Base-by-base conservation (phyloP, 768 basidiomycete genomes). In the Cubamyces lactineus region DNA sequence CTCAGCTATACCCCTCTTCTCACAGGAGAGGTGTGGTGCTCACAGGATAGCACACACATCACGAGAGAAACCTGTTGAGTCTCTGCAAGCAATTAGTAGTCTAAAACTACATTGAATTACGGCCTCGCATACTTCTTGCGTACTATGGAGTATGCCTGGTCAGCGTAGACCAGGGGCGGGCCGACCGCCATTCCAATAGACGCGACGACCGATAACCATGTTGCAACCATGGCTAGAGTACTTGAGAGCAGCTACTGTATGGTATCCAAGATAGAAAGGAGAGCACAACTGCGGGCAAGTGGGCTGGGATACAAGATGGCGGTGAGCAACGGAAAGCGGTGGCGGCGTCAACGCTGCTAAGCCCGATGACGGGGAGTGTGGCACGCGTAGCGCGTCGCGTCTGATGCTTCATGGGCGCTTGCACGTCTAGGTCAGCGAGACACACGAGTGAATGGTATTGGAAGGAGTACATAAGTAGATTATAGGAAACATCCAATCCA, bases 41-140 rank as follows among this genome's bases (percentile, higher is more conserved):
- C 62, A 91, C 86, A 94, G 75, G 61, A 94, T 93, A 8, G 89
- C 92, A 69, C 91, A 93, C 55, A 94, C 86, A 71, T 94, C 92
- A 69, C 85, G 84, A 57, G 92, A 93, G 71, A 94, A 94, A 2
- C 92, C 92, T 42, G 89, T 89, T 5, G 92, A 82, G 67, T 94
- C 90, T 75, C 92, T 94, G 56, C 45, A 42, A 50, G 61, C 30
- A 30, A 53, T 53, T 26, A 63, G 39, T 34, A n/a, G 40, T 55
- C 67, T 40, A 17, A 28, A 3, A 1, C 9, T 19, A 24, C 28
- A 47, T 15, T 12, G 21, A 34, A n/a, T 24, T 5, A 9, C 2
- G 4, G n/a, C 7, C 9, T 13, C 15, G 72, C 81, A 60, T 52
- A 83, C 90, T 85, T 86, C 78, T 90, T 92, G 52, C 80, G 84